phyloP scores from a whole-genome alignment of 768 basidiomycete genomes.

The Kwoniella mangroviensis region DNA sequence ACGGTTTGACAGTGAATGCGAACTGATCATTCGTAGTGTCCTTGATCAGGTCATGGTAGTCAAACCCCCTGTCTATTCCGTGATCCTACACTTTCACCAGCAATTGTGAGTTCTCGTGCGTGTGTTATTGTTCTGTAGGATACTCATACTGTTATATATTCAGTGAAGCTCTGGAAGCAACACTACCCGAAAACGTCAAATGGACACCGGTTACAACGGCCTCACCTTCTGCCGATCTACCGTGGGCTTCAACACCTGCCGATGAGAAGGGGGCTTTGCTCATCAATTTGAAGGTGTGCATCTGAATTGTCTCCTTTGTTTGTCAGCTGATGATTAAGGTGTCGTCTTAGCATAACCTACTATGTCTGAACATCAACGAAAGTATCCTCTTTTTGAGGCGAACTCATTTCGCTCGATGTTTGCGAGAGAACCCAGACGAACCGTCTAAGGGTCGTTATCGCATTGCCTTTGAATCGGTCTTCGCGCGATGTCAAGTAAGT shows the following conservation, averaged over 20 bases:
- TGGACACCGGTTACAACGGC: background rate
- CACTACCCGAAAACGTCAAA: background rate
- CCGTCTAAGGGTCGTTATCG: background rate
- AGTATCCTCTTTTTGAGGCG: background rate
- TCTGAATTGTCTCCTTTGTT: too few relatives aligned
- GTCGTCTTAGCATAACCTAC: background rate
- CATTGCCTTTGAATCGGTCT: background rate
- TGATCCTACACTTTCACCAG: background rate
- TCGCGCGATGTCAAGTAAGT: background rate
- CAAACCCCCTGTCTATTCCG: background rate
- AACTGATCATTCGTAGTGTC: background rate
- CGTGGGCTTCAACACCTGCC: background rate
- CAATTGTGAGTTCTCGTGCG: background rate
- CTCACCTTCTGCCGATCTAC: background rate
- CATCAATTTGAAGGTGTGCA: background rate
- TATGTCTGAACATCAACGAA: background rate
- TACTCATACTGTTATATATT: background rate
- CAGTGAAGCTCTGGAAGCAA: background rate
- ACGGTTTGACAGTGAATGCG: background rate
- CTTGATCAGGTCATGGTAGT: background rate
- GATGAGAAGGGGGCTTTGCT: background rate
- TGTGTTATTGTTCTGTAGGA: too few relatives aligned
- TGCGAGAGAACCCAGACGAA: background rate
- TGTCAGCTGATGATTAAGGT: too few relatives aligned
- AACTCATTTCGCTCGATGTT: background rate